Evolutionary conservation across 202 grass and related monocot genomes (phyloP).

Genomic region (Schoenoplectus tabernaemontani): DNA sequence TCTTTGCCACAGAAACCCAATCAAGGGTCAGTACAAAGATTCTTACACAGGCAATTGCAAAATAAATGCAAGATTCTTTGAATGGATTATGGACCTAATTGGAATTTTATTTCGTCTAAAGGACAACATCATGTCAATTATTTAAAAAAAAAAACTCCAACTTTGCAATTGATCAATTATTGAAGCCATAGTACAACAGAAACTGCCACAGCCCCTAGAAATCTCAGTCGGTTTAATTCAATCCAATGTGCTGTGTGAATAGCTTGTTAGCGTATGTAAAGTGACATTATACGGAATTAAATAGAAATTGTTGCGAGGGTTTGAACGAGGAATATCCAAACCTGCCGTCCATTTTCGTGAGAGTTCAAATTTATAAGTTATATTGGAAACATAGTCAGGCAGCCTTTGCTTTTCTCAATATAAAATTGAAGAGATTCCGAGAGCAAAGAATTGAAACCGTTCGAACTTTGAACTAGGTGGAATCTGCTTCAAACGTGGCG

Average conservation of each 20-base stretch:
- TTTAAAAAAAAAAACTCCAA: background rate
- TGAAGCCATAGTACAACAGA: background rate
- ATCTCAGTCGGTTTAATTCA: background rate
- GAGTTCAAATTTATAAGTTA: background rate
- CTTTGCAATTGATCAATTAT: background rate
- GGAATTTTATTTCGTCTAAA: background rate
- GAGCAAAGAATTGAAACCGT: slow-evolving; percentile 16
- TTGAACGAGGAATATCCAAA: background rate
- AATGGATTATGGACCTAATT: background rate
- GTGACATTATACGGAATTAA: background rate
- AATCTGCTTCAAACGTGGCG: background rate
- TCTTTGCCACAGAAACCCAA: background rate
- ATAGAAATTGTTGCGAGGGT: background rate
- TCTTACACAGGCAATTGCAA: background rate
- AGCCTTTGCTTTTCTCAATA: background rate
- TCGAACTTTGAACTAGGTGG: background rate
- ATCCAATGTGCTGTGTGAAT: background rate
- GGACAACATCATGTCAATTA: background rate
- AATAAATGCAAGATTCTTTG: slow-evolving; percentile 6
- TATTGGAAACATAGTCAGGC: background rate
- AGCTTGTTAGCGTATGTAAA: background rate
- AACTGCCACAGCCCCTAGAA: background rate
- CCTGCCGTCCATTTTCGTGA: background rate
- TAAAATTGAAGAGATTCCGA: slow-evolving; percentile 9
- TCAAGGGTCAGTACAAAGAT: background rate